A percentile compares a stretch with the other conserved stretches of the same genome.
These are phyloP conservation scores for Thermochaetoides thermophila DNA, from an alignment of 495 filamentous ascomycete species.

Conservation along the genomic window DNA sequence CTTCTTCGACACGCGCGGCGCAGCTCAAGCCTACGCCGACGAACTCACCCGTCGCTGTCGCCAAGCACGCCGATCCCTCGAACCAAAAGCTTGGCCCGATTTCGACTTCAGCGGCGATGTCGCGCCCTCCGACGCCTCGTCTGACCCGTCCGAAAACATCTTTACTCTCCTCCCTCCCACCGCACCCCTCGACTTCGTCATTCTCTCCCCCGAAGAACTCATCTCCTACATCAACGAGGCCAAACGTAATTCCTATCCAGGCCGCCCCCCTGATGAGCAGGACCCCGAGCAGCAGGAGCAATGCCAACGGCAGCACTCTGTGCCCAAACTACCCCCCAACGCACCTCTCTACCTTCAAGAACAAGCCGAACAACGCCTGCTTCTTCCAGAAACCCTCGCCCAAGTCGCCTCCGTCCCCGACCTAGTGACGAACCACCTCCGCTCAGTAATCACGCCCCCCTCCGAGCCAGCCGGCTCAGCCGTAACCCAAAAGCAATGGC, in stretches of 20 bases:
- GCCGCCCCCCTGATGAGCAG: background rate
- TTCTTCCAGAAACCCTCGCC: too few species aligned
- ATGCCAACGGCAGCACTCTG: too few species aligned
- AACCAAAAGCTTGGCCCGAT: conserved; percentile 4
- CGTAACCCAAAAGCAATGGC: background rate
- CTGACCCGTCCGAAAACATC: background rate
- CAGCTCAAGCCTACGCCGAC: conserved; percentile 38
- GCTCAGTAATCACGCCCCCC: too few species aligned
- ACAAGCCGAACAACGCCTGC: background rate
- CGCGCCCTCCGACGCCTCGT: background rate
- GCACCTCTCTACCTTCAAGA: background rate
- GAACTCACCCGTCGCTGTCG: conserved; percentile 31
- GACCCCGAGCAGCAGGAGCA: too few species aligned
- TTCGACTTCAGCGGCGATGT: background rate
- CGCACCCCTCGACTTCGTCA: background rate
- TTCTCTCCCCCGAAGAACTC: background rate
- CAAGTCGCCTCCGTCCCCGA: background rate
- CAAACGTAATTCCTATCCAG: background rate
- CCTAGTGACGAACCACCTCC: too few species aligned
- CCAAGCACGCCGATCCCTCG: background rate
- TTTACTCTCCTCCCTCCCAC: background rate
- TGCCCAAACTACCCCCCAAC: conserved; percentile 18
- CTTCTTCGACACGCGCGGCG: conserved; percentile 40
- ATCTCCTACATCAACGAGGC: conserved; percentile 14
- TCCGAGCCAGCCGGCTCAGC: conserved; percentile 19